Percentiles rank a stretch among this genome's conserved stretches.
These are phyloP conservation scores for Sechiopsis laciniata DNA, from an alignment of 306 rosid species.

Conservation along the genomic window DNA sequence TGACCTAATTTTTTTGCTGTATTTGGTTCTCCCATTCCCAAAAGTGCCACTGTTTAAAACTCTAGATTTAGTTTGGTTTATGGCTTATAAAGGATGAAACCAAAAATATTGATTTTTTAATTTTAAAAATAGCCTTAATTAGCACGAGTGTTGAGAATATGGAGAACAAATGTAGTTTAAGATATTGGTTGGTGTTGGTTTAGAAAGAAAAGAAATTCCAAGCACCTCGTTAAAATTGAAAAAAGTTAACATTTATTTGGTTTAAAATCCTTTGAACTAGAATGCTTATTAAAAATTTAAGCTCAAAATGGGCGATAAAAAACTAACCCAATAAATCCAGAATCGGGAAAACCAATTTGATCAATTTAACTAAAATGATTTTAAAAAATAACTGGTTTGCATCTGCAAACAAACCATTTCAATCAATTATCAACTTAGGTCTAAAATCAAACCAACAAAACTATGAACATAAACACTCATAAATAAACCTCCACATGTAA, in stretches of 20 bases:
- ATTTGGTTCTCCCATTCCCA: background rate
- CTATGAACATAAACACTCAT: background rate
- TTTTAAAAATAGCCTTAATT: background rate
- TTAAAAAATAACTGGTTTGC: background rate
- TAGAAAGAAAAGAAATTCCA: background rate
- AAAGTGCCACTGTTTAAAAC: background rate
- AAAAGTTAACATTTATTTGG: background rate
- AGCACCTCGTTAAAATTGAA: background rate
- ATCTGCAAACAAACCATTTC: background rate
- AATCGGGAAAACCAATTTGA: background rate
- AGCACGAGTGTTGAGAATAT: background rate
- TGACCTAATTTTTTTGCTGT: background rate
- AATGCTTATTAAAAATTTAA: background rate
- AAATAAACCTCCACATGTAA: background rate
- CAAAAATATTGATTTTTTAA: background rate
- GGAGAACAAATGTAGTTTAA: background rate
- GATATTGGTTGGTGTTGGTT: background rate
- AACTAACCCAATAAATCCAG: background rate
- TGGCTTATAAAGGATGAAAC: background rate
- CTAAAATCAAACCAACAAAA: constrained; percentile 5
- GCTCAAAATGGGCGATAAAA: background rate
- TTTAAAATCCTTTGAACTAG: background rate
- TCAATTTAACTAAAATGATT: background rate
- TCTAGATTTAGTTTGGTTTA: background rate
- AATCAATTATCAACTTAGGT: background rate